Evolutionary conservation across 2,329 filamentous ascomycete genomes (phyloP).

Genomic region (Hyphodiscus sp.): DNA sequence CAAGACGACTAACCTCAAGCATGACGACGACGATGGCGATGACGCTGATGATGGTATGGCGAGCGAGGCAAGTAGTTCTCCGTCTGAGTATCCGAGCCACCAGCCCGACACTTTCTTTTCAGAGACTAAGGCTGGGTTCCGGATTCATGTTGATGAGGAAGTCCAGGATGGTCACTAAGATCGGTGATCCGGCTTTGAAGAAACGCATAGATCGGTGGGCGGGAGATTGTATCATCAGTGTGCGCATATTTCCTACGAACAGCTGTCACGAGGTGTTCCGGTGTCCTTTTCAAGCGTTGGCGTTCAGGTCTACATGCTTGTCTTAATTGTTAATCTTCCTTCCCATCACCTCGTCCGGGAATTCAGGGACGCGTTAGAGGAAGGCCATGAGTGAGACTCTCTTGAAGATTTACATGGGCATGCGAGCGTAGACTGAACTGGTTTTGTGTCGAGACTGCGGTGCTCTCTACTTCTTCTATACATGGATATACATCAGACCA

Average conservation of each 20-base stretch:
- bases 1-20: neutral
- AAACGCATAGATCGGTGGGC: neutral
- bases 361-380: neutral
- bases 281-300: neutral
- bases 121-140: neutral
- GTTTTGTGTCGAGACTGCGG: neutral
- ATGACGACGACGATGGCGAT: neutral
- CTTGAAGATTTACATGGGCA: neutral
- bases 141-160: slow-evolving; percentile 10
- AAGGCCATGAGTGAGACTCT: neutral
- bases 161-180: neutral
- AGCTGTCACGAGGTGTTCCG: neutral
- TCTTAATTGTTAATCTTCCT: neutral
- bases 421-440: neutral
- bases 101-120: neutral
- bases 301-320: neutral
- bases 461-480: neutral
- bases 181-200: neutral
- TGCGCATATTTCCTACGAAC: neutral
- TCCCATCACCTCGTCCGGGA: neutral
- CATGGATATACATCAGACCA: neutral
- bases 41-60: slow-evolving; percentile 4
- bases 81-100: slow-evolving; percentile 9
- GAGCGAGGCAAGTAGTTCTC: neutral
- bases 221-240: neutral